Conservation (phyloP, 164 flowering plant genomes). For the Annona cherimola region DNA sequence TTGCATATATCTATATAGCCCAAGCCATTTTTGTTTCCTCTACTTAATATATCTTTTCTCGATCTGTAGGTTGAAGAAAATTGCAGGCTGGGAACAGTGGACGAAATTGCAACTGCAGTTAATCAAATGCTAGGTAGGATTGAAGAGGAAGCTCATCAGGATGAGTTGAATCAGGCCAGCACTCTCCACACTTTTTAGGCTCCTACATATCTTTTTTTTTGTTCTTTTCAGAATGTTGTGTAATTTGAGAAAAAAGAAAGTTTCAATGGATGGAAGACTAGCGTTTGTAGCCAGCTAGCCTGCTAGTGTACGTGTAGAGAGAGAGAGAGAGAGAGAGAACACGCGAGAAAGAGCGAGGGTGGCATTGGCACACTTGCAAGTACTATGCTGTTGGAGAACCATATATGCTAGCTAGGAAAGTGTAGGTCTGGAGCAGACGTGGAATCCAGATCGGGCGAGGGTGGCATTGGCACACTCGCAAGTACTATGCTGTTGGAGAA, state of each 20-base stretch:
- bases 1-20: no score
- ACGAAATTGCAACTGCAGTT: constrained; percentile 66
- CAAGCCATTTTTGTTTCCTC: no score
- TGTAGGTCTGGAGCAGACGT: no score
- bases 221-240: background rate
- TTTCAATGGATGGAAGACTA: background rate
- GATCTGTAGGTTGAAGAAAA: constrained; percentile 61
- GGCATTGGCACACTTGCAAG: background rate
- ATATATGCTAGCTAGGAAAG: no score
- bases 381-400: no score
- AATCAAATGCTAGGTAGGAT: constrained; percentile 48
- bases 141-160: constrained; percentile 33
- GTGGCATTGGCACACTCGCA: background rate
- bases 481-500: no score
- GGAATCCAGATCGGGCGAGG: background rate
- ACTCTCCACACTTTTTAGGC: background rate
- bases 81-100: constrained; percentile 52
- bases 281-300: background rate
- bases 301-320: background rate
- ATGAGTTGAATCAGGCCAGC: constrained; percentile 13
- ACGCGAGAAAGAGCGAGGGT: background rate
- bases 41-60: no score
- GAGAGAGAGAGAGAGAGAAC: constrained; percentile 2
- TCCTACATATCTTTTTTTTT: background rate
- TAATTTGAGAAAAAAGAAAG: background rate